phyloP scores from a whole-genome alignment of 2,329 filamentous ascomycete genomes.

The Pseudopyricularia cyperi region DNA sequence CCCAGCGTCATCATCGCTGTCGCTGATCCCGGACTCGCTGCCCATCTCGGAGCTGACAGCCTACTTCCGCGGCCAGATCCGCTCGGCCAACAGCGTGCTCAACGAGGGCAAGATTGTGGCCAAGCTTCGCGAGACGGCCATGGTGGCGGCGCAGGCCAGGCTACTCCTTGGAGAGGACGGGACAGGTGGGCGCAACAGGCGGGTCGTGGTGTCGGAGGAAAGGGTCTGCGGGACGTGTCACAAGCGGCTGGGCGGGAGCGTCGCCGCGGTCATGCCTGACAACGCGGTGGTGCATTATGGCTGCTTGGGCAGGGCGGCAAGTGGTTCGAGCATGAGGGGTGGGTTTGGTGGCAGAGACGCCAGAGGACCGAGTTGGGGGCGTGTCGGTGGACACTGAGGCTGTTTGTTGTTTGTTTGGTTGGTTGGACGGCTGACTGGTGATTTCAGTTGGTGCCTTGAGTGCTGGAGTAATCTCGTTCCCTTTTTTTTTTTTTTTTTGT shows the following conservation, averaged over 20 bases:
- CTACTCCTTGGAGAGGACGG: constrained; percentile 55
- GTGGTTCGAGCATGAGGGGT: constrained; percentile 16
- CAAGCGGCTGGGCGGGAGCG: constrained; percentile 82
- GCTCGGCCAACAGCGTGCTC: constrained; percentile 68
- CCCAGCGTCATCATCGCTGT: constrained; percentile 73
- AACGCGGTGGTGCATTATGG: constrained; percentile 72
- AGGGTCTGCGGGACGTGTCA: constrained; percentile 84
- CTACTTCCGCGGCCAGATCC: constrained; percentile 86
- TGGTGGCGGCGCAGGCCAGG: constrained; percentile 61
- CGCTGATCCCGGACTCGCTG: constrained; percentile 70
- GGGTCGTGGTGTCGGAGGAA: constrained; percentile 78
- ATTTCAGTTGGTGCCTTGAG: no score
- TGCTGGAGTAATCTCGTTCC: not conserved
- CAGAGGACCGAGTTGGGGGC: constrained; percentile 1
- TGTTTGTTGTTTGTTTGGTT: not conserved
- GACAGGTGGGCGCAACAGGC: constrained; percentile 40
- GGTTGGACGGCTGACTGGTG: not conserved
- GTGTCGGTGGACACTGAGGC: constrained; percentile 12
- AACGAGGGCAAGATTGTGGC: constrained; percentile 71
- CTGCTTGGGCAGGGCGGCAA: constrained; percentile 44
- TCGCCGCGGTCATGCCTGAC: constrained; percentile 81
- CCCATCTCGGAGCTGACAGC: constrained; percentile 69
- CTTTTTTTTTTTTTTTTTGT: not conserved
- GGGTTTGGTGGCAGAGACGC: constrained; percentile 2
- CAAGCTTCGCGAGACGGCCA: constrained; percentile 63